Evolutionary conservation across 2,329 filamentous ascomycete genomes (phyloP), one percentile per base, ranked within the genome.

Genomic region (Pseudocercospora ulei): DNA sequence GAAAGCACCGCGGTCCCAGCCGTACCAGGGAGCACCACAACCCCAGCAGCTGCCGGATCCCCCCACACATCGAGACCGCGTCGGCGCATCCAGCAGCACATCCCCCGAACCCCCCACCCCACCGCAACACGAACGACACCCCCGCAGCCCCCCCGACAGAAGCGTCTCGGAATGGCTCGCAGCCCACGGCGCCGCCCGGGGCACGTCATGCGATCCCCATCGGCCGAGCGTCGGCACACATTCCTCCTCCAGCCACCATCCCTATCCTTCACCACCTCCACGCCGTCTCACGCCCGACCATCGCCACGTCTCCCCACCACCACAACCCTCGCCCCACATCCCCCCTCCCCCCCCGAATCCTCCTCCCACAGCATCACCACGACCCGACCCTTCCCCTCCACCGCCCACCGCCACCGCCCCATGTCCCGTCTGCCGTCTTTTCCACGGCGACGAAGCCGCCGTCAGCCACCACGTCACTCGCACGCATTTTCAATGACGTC

Each of bases 91-190:
- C 3, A 12, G 24, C 30, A 20, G 40, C 35, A n/a, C 35, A 29
- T 43, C 34, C 19, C 39, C 40, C 14, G 40, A 44, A 24, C 35
- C 24, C 17, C 38, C 27, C 23, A 45, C 40, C 19, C 38, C 38
- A 2, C 31, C 39, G n/a, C 38, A 46, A 25, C 27, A 43, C 7
- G 37, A 39, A 11, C 16, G 28, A 31, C 41, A 43, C 17, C 27
- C 24, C n/a, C 12, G 39, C 18, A 12, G 41, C 29, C 17, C 25
- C 22, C 30, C 29, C 29, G 5, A 25, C 40, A 23, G 16, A 7
- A 35, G 38, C 22, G 29, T 50, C 11, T 37, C 43, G 5, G 46
- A 49, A 8, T 52, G 50, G 50, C 46, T 19, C 19, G 29, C 16
- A 33, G 16, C 17, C 8, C 17, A 31, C 16, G 28, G 28, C 11